Percentiles rank a stretch among this genome's conserved stretches.
These are phyloP conservation scores for Toxicodendron radicans DNA, from an alignment of 345 rosid genomes.

Conservation along the genomic window DNA sequence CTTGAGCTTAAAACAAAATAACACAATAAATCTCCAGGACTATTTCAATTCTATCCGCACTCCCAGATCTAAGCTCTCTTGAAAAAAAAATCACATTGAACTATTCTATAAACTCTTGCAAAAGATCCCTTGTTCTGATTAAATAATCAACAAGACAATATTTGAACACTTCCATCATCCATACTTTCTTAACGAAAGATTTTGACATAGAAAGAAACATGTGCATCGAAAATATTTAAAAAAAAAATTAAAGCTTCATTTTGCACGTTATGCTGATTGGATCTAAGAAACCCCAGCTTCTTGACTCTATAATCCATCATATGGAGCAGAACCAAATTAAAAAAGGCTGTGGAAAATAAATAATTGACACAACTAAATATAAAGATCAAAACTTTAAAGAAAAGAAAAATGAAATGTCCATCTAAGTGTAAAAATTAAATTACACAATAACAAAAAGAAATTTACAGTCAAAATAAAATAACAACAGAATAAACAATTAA, in stretches of 20 bases:
- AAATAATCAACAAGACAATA: not conserved
- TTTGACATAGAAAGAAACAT: not conserved
- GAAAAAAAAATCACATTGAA: not conserved
- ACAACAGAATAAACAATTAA: no score
- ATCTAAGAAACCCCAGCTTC: conserved; percentile 1
- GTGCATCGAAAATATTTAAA: not conserved
- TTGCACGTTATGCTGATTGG: not conserved
- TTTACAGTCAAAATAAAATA: not conserved
- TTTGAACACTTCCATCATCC: not conserved
- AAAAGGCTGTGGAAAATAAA: not conserved
- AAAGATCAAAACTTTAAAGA: not conserved
- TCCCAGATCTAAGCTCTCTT: not conserved
- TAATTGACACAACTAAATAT: not conserved
- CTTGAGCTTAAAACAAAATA: not conserved
- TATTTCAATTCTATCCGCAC: not conserved
- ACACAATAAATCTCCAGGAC: not conserved
- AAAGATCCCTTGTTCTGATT: not conserved
- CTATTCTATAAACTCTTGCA: not conserved
- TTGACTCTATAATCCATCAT: not conserved
- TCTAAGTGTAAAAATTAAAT: not conserved
- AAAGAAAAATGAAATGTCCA: not conserved
- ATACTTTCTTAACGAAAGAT: not conserved
- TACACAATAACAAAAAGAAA: not conserved
- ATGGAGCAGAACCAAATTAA: not conserved
- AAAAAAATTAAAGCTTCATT: not conserved